Base-by-base conservation (phyloP, 768 basidiomycete species). In the Leccinum subtestaceum region DNA sequence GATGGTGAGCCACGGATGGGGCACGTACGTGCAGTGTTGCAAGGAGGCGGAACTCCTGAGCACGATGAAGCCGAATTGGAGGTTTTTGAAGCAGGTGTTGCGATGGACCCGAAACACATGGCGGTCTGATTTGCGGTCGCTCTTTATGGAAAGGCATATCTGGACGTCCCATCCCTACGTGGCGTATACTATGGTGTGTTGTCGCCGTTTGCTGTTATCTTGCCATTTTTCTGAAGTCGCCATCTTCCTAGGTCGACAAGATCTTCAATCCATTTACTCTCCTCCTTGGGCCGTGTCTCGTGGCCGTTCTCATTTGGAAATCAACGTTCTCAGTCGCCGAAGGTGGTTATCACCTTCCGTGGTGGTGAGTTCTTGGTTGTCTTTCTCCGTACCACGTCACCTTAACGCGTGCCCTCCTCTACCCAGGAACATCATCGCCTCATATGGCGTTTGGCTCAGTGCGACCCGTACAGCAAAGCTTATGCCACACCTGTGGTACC, bases 61-160 rank as follows among this genome's bases (percentile, higher is more conserved):
- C 70, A 95, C 93, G 53, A 98, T 95, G 94, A 96, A 96, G 75
- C 93, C 93, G 27, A 92, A 96, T 75, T 96, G 93, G 94, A 81
- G 91, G 54, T 96, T 96, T 77, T 76, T 95, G 74, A 94, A 95
- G 76, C 95, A 96, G 72, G 94, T 95, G 12, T 75, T 96, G 55
- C 78, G 94, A 62, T 95, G 93, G 94, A 96, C 93, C 15, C 77
- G 94, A 61, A 96, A 96, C 77, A 96, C 93, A 3, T 96, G 95
- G 93, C 78, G 94, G 53, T 91, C 88, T 2, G 94, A 96, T 80
- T 68, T 95, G 63, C 80, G 95, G 55, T 90, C 88, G 65, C 77
- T 96, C 57, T 96, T 95, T 72, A 95, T 83, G 78, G 93, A 96
- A 69, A 74, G 94, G 56, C 75, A 92, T 71, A 80, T 96, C 52